Percentiles rank a stretch among this genome's conserved stretches.
Evolutionary conservation across 139 green algal species (phyloP).

Genomic region (Volvox reticuliferus): DNA sequence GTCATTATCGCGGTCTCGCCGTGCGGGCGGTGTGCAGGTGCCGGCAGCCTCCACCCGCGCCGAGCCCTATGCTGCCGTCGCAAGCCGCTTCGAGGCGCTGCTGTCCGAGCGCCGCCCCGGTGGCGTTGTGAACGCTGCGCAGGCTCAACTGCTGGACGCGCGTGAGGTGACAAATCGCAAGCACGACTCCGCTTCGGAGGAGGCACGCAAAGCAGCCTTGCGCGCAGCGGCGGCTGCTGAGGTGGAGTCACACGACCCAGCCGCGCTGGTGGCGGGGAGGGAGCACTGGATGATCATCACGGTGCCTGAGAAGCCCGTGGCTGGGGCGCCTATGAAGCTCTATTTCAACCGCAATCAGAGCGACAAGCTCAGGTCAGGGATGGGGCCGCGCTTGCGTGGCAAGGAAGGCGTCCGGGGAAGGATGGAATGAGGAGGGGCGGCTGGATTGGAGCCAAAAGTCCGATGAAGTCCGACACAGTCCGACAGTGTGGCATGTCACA

Average conservation of each 20-base stretch:
- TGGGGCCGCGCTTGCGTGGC: background rate
- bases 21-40: background rate
- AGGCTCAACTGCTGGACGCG: constrained; percentile 21
- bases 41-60: constrained; percentile 1
- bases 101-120: constrained; percentile 28
- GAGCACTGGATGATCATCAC: constrained; percentile 82
- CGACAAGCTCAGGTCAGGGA: constrained; percentile 67
- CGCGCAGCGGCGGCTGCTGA: constrained; percentile 14
- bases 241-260: background rate
- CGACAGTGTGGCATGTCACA: no score
- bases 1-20: no score
- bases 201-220: constrained; percentile 1
- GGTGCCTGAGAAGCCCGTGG: constrained; percentile 77
- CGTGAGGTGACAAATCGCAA: background rate
- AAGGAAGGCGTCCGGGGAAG: background rate
- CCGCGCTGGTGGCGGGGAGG: constrained; percentile 5
- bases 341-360: constrained; percentile 81
- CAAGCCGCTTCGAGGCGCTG: constrained; percentile 35
- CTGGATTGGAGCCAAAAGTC: no score
- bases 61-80: background rate
- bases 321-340: constrained; percentile 67
- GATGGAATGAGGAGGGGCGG: no score
- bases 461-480: no score
- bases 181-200: background rate
- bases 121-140: constrained; percentile 12